A percentile compares a stretch with the other conserved stretches of the same genome.
Evolutionary conservation across 2,329 filamentous ascomycete species (phyloP).

Genomic region (Chaetomium strumarium): DNA sequence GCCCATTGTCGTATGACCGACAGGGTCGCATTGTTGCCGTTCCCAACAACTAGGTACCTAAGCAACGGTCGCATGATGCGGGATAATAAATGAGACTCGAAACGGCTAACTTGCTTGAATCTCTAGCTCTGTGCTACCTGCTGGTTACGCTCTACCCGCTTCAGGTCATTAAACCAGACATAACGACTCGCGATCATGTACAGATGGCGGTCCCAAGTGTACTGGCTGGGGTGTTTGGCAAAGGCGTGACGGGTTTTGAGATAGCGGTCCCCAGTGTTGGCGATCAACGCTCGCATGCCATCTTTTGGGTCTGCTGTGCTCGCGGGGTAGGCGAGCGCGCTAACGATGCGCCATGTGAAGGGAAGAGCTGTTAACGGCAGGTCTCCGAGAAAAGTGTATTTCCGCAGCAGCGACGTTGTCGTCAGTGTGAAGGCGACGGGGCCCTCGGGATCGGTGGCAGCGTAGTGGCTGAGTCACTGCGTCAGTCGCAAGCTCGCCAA

Average conservation of each 20-base stretch:
- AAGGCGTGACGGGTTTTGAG: conserved; percentile 33
- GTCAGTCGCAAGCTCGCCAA: not conserved
- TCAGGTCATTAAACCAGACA: conserved; percentile 35
- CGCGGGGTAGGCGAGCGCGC: conserved; percentile 20
- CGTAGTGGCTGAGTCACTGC: conserved; percentile 25
- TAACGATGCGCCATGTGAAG: conserved; percentile 26
- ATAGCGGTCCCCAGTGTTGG: conserved; percentile 34
- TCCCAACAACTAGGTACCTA: not conserved
- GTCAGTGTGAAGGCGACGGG: conserved; percentile 34
- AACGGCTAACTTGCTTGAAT: not conserved
- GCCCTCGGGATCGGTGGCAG: conserved; percentile 26
- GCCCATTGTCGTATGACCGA: too few species aligned
- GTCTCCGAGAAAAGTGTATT: conserved; percentile 35
- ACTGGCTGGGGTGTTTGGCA: conserved; percentile 34
- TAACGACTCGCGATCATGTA: conserved; percentile 37
- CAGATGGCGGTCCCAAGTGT: conserved; percentile 36
- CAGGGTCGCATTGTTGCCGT: not conserved
- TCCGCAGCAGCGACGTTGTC: conserved; percentile 32
- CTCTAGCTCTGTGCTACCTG: not conserved
- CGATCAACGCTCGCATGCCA: conserved; percentile 26
- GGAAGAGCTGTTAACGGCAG: conserved; percentile 34
- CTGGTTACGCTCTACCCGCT: conserved; percentile 10
- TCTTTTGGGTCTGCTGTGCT: conserved; percentile 23
- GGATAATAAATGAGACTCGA: not conserved
- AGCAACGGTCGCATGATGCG: not conserved